Conservation (phyloP, 495 filamentous ascomycete genomes). For the Letharia columbiana region DNA sequence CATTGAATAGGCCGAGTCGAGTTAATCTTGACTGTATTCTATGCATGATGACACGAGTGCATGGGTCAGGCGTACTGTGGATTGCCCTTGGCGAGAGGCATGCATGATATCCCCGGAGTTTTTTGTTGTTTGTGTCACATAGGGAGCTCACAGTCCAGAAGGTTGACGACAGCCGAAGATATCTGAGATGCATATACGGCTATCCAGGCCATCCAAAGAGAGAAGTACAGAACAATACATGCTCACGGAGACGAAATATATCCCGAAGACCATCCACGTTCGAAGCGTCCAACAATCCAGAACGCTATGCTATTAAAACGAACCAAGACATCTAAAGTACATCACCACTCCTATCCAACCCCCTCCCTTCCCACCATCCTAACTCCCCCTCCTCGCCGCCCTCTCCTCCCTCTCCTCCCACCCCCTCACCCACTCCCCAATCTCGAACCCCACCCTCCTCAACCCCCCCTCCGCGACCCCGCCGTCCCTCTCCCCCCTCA, state of each 20-base stretch:
- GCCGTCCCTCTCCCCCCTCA: conserved; percentile 34
- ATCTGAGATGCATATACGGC: neutral
- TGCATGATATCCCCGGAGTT: conserved; percentile 28
- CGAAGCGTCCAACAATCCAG: neutral
- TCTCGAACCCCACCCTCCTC: conserved; percentile 27
- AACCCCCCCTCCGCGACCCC: conserved; percentile 21
- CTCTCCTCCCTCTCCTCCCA: conserved; percentile 20
- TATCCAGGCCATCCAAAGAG: neutral
- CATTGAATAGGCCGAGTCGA: conserved; percentile 18
- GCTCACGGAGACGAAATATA: neutral
- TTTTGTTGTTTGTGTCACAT: neutral
- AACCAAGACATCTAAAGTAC: neutral
- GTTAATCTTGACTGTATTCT: conserved; percentile 20
- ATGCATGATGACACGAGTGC: conserved; percentile 31
- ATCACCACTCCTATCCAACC: neutral
- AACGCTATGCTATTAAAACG: neutral
- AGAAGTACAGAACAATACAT: neutral
- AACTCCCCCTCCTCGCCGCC: conserved; percentile 21
- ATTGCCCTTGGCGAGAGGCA: conserved; percentile 22
- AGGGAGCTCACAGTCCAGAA: neutral
- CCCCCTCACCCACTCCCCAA: conserved; percentile 25
- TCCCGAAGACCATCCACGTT: neutral
- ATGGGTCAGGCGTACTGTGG: conserved; percentile 26
- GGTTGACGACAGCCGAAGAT: neutral
- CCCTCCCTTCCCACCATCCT: neutral